phyloP scores from a whole-genome alignment of 169 alveolate genomes.

The Amoebophrya sp. region DNA sequence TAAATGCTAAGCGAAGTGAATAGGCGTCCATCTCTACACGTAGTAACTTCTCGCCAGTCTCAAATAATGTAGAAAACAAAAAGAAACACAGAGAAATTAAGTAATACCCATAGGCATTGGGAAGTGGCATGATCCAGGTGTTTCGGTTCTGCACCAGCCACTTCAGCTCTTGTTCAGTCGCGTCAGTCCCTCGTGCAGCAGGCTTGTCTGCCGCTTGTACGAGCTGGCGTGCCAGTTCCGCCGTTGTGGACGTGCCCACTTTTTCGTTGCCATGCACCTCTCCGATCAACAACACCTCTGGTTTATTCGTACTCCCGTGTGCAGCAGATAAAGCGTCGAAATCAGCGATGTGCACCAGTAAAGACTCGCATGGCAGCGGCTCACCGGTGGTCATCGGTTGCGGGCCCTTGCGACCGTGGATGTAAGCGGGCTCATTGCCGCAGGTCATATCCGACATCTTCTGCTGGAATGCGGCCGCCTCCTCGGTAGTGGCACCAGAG shows the following conservation, averaged over 20 bases:
- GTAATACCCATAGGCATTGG: not conserved
- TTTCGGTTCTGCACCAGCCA: not conserved
- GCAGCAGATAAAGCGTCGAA: not conserved
- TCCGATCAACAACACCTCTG: not conserved
- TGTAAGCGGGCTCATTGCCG: not conserved
- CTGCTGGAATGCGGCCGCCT: not conserved
- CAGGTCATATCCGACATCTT: not conserved
- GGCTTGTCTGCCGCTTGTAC: not conserved
- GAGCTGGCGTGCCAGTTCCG: not conserved
- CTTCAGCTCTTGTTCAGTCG: not conserved
- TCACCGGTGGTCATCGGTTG: not conserved
- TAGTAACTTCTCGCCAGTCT: too few species aligned
- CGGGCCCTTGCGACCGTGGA: not conserved
- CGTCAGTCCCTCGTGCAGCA: not conserved
- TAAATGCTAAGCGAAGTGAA: too few species aligned
- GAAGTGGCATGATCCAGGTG: not conserved
- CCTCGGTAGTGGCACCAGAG: not conserved
- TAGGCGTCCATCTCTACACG: too few species aligned
- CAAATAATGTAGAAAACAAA: too few species aligned
- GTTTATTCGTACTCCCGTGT: too few species aligned
- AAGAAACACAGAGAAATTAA: too few species aligned
- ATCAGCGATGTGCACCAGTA: not conserved
- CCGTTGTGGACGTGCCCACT: not conserved
- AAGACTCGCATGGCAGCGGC: not conserved
- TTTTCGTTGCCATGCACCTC: conserved; percentile 25